phyloP scores from a whole-genome alignment of 768 basidiomycete genomes.

The Termitomyces sp. region DNA sequence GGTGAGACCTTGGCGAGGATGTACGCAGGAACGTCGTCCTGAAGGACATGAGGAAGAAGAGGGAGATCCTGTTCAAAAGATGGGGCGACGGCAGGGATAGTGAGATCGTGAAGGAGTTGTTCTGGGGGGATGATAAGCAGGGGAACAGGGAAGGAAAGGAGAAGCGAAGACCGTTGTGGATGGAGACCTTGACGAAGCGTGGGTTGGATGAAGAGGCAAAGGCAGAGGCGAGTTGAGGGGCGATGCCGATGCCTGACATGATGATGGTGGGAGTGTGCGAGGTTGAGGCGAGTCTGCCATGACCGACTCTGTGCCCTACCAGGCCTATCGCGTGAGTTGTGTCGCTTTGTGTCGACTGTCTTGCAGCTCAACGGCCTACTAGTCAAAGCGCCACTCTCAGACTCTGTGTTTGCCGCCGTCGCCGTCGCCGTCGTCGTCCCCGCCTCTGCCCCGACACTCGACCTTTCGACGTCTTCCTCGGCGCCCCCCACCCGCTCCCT shows the following conservation, averaged over 20 bases:
- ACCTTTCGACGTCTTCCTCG: constrained; percentile 49
- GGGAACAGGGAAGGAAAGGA: constrained; percentile 5
- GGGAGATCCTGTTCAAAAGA: constrained; percentile 61
- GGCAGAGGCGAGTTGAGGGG: constrained; percentile 48
- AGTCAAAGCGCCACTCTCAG: constrained; percentile 14
- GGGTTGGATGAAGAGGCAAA: constrained; percentile 59
- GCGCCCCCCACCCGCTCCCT: constrained; percentile 25
- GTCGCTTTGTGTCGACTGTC: too few species aligned
- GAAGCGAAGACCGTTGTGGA: constrained; percentile 59
- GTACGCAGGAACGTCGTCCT: constrained; percentile 69
- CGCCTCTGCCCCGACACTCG: constrained; percentile 20
- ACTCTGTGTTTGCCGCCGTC: background rate
- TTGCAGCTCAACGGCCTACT: background rate
- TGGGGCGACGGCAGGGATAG: constrained; percentile 41
- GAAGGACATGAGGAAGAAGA: constrained; percentile 48
- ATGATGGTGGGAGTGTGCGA: constrained; percentile 31
- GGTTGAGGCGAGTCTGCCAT: constrained; percentile 10
- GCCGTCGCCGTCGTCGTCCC: background rate
- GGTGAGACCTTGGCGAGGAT: constrained; percentile 62
- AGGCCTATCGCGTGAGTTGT: constrained; percentile 44
- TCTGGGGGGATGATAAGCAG: constrained; percentile 40
- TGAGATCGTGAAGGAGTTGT: constrained; percentile 57
- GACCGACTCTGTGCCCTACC: constrained; percentile 41
- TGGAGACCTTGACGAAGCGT: constrained; percentile 76
- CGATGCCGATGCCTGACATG: constrained; percentile 65